Conservation (phyloP, 139 green algal species). For the Zygnema cylindricum region DNA sequence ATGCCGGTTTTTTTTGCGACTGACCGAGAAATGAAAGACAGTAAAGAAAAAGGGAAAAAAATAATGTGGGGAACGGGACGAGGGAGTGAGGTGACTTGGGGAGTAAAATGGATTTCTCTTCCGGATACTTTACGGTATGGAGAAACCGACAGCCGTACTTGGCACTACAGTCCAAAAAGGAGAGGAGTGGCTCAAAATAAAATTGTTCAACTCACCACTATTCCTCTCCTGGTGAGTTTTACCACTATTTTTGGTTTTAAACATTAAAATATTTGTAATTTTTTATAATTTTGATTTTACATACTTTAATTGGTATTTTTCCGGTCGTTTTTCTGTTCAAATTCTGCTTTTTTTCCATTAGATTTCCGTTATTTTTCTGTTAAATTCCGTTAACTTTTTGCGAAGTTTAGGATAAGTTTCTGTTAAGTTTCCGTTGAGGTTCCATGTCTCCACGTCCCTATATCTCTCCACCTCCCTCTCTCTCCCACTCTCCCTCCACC, state of each 20-base stretch:
- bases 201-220: slow-evolving; percentile 27
- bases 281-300: no score
- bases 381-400: no score
- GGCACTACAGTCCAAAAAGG: neutral
- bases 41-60: neutral
- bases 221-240: slow-evolving; percentile 14
- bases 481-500: neutral
- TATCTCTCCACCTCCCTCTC: neutral
- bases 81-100: slow-evolving; percentile 15
- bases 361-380: no score
- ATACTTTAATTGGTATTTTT: no score
- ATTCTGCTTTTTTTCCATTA: no score
- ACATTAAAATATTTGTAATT: neutral
- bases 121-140: slow-evolving; percentile 16
- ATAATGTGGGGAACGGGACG: neutral
- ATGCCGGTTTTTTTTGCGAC: slow-evolving; percentile 23
- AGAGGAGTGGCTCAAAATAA: neutral
- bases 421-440: neutral
- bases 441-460: neutral
- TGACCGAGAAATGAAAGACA: slow-evolving; percentile 5
- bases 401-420: no score
- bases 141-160: slow-evolving; percentile 2
- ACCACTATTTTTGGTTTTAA: neutral
- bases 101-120: slow-evolving; percentile 8
- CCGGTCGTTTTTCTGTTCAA: no score